Percentiles rank a stretch among this genome's conserved stretches.
These are phyloP conservation scores for Diaporthe sp. DNA, from an alignment of 2,329 filamentous ascomycete genomes.

Conservation along the genomic window DNA sequence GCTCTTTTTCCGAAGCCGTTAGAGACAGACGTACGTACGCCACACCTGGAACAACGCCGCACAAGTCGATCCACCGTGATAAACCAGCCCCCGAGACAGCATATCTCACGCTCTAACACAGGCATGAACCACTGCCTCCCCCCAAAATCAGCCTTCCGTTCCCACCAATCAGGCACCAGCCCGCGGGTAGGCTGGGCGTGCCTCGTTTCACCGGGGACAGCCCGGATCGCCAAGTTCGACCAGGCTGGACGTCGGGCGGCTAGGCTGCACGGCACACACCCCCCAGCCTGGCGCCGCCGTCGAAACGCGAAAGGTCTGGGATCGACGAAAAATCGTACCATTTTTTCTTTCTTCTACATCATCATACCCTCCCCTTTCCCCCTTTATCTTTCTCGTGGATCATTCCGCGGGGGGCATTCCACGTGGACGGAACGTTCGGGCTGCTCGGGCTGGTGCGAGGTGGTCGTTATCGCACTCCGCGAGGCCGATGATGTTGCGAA, in stretches of 20 bases:
- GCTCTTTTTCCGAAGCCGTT: background rate
- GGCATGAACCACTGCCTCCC: slow-evolving; percentile 13
- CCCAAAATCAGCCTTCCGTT: slow-evolving; percentile 16
- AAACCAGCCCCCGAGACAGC: slow-evolving; percentile 1
- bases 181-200: background rate
- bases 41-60: background rate
- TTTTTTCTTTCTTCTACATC: background rate
- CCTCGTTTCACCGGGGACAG: slow-evolving; percentile 23
- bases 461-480: background rate
- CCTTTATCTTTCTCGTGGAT: background rate
- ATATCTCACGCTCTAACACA: background rate
- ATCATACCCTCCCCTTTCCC: background rate
- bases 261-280: background rate
- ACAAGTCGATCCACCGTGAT: background rate
- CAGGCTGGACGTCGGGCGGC: slow-evolving; percentile 10
- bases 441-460: background rate
- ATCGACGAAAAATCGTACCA: slow-evolving; percentile 14
- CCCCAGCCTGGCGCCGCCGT: slow-evolving; percentile 23
- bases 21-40: background rate
- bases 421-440: background rate
- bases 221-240: slow-evolving; percentile 10
- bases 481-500: background rate
- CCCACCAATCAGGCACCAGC: slow-evolving; percentile 4
- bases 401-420: background rate
- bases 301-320: slow-evolving; percentile 30